Evolutionary conservation across 169 alveolate species (phyloP).

Genomic region (Perkinsus marinus): DNA sequence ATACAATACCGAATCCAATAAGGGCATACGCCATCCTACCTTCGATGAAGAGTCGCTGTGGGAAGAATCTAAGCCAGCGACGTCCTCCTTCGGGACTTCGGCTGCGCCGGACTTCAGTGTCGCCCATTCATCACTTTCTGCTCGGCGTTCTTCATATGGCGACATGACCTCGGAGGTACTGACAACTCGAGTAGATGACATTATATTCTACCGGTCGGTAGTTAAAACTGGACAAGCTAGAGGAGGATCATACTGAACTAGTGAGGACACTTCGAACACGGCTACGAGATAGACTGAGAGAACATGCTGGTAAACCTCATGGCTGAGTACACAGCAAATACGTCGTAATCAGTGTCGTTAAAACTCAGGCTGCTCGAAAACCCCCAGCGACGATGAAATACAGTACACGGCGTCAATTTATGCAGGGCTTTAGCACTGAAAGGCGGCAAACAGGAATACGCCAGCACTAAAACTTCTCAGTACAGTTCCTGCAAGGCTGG

Average conservation of each 20-base stretch:
- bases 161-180: neutral
- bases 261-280: no score
- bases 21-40: neutral
- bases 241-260: no score
- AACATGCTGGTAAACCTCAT: no score
- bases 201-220: neutral
- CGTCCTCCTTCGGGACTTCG: neutral
- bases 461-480: no score
- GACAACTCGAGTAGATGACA: neutral
- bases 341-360: neutral
- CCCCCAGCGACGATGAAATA: no score
- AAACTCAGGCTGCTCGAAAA: neutral
- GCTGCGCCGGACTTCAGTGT: neutral
- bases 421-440: no score
- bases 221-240: no score
- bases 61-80: neutral
- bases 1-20: neutral
- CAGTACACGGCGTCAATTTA: no score
- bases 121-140: neutral
- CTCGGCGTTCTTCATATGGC: neutral
- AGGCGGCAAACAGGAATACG: no score
- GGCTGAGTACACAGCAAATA: no score
- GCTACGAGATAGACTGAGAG: no score
- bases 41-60: neutral
- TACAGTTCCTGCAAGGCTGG: neutral